These are phyloP conservation scores for Colletotrichum viniferum DNA, from an alignment of 2,329 filamentous ascomycete species.

Conservation along the genomic window DNA sequence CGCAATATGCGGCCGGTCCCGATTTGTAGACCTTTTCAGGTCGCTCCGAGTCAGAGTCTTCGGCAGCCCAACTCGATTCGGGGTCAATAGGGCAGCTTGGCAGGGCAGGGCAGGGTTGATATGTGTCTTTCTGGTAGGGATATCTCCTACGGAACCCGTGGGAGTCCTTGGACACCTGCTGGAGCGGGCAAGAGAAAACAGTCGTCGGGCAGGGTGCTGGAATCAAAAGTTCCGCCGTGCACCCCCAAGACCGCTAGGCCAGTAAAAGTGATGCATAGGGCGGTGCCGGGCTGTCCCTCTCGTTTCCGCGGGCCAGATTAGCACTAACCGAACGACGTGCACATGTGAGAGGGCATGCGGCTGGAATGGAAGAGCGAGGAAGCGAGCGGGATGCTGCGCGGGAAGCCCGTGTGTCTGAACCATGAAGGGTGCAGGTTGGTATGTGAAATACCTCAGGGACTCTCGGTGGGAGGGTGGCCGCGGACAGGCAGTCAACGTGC, in stretches of 20 bases:
- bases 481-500: not conserved
- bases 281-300: constrained; percentile 11
- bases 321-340: constrained; percentile 11
- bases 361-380: constrained; percentile 6
- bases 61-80: not conserved
- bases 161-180: not conserved
- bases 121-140: not conserved
- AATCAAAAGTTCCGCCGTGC: constrained; percentile 7
- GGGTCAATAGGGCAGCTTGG: constrained; percentile 9
- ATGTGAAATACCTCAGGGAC: not conserved
- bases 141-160: not conserved
- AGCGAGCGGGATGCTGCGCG: not conserved
- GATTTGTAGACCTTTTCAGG: not conserved
- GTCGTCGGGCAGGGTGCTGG: not conserved
- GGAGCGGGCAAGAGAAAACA: not conserved
- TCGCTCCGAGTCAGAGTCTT: constrained; percentile 2
- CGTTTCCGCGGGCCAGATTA: constrained; percentile 23
- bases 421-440: not conserved
- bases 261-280: constrained; percentile 9
- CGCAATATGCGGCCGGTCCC: not conserved
- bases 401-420: not conserved
- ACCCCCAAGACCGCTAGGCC: constrained; percentile 10
- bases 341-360: not conserved
- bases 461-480: not conserved
- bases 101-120: not conserved